These are phyloP conservation scores for Paramecium pentaurelia DNA, from an alignment of 73 alveolate species.

Conservation along the genomic window DNA sequence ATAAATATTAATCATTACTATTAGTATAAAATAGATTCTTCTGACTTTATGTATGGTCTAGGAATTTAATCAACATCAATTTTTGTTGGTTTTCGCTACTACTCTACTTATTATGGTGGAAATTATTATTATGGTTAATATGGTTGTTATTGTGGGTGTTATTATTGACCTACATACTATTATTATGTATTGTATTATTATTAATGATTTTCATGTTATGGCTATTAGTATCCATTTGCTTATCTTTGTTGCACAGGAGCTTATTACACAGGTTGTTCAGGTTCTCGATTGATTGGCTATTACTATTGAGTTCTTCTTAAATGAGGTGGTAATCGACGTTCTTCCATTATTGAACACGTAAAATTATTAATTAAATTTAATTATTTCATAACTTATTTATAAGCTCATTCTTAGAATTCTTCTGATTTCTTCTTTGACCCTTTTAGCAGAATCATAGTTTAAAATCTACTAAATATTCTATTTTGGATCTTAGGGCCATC, in stretches of 20 bases:
- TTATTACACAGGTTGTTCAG: background rate
- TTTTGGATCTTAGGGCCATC: conserved; percentile 29
- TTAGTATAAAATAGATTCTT: background rate
- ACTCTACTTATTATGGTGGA: background rate
- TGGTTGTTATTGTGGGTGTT: background rate
- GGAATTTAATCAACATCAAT: conserved; percentile 21
- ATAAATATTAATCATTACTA: background rate
- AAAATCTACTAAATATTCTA: background rate
- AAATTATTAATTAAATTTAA: background rate
- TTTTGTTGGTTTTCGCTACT: background rate
- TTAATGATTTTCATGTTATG: background rate
- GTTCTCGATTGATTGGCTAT: conserved; percentile 8
- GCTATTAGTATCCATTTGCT: background rate
- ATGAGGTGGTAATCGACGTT: conserved; percentile 39
- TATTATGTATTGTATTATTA: background rate
- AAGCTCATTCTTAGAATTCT: background rate
- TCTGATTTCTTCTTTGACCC: background rate
- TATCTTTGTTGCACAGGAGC: background rate
- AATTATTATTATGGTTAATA: background rate
- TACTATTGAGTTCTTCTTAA: background rate
- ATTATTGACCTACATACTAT: background rate
- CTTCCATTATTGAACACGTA: conserved; percentile 22
- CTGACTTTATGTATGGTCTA: conserved; percentile 1
- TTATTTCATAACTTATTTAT: background rate
- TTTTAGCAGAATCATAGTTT: background rate